phyloP scores from a whole-genome alignment of 2,329 filamentous ascomycete species.

The Dryadomyces quercus-mongolicae region DNA sequence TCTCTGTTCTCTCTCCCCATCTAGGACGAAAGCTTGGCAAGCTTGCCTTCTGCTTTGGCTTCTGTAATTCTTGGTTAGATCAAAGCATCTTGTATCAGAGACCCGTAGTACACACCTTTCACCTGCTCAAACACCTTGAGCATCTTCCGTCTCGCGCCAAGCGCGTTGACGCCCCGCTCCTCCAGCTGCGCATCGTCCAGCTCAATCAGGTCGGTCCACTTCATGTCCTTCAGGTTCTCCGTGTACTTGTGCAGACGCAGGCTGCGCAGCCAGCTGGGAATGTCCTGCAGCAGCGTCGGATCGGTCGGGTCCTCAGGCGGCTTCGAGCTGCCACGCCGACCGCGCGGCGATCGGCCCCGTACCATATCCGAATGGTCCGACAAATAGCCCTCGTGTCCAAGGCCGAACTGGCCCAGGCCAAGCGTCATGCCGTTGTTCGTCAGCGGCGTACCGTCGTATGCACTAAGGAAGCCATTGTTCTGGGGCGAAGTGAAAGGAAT shows the following conservation, averaged over 20 bases:
- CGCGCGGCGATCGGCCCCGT: slow-evolving; percentile 82
- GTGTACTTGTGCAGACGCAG: slow-evolving; percentile 97
- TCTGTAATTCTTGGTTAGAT: slow-evolving; percentile 28
- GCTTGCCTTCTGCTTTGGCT: slow-evolving; percentile 62
- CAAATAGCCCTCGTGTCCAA: slow-evolving; percentile 71
- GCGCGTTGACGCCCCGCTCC: slow-evolving; percentile 83
- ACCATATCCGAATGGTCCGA: slow-evolving; percentile 89
- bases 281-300: slow-evolving; percentile 78
- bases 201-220: slow-evolving; percentile 87
- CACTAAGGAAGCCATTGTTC: slow-evolving; percentile 85
- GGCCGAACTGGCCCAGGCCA: slow-evolving; percentile 59
- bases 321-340: slow-evolving; percentile 88
- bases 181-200: slow-evolving; percentile 89
- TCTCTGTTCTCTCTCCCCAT: background rate
- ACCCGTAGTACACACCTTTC: slow-evolving; percentile 39
- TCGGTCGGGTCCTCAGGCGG: slow-evolving; percentile 97
- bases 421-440: slow-evolving; percentile 41
- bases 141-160: slow-evolving; percentile 94
- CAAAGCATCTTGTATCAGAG: background rate
- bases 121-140: slow-evolving; percentile 98
- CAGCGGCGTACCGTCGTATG: slow-evolving; percentile 68
- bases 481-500: slow-evolving; percentile 77
- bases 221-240: slow-evolving; percentile 92
- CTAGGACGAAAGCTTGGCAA: slow-evolving; percentile 25
- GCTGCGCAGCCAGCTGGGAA: slow-evolving; percentile 90